Conservation (phyloP, 805 yeast genomes). For the Candida namnaoensis region DNA sequence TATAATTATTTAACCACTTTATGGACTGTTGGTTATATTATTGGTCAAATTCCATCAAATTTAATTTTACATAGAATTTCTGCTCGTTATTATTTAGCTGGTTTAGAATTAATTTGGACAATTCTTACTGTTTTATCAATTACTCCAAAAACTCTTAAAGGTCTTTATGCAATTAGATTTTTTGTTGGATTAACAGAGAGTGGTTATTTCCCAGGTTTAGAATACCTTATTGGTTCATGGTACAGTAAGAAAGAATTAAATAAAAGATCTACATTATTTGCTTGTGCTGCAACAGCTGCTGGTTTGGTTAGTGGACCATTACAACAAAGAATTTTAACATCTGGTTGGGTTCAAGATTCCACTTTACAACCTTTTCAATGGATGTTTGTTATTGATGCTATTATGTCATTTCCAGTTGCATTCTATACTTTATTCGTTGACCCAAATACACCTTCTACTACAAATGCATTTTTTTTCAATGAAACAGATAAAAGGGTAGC, state of each 20-base stretch:
- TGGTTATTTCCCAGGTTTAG: conserved; percentile 28
- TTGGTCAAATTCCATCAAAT: conserved; percentile 39
- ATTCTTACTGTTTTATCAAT: conserved; percentile 19
- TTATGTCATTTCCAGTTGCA: conserved; percentile 29
- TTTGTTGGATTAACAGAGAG: conserved; percentile 33
- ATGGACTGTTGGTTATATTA: conserved; percentile 40
- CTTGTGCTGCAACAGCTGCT: conserved; percentile 21
- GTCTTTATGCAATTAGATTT: conserved; percentile 24
- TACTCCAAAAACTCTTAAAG: conserved; percentile 7
- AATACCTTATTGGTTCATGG: conserved; percentile 18
- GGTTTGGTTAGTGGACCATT: conserved; percentile 27
- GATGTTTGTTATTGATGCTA: conserved; percentile 33
- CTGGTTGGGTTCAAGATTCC: conserved; percentile 10
- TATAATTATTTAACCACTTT: conserved; percentile 32
- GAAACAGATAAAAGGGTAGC: conserved; percentile 32
- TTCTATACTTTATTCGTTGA: conserved; percentile 28
- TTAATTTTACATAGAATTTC: conserved; percentile 27
- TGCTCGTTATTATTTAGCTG: conserved; percentile 33
- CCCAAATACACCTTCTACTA: conserved; percentile 33
- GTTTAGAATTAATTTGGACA: conserved; percentile 35
- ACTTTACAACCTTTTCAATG: conserved; percentile 26
- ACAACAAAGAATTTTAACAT: conserved; percentile 20
- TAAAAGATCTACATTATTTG: conserved; percentile 21
- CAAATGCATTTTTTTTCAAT: conserved; percentile 28
- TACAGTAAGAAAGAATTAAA: conserved; percentile 21